Evolutionary conservation across 805 yeast genomes (phyloP).

Genomic region (Spathaspora girioi): DNA sequence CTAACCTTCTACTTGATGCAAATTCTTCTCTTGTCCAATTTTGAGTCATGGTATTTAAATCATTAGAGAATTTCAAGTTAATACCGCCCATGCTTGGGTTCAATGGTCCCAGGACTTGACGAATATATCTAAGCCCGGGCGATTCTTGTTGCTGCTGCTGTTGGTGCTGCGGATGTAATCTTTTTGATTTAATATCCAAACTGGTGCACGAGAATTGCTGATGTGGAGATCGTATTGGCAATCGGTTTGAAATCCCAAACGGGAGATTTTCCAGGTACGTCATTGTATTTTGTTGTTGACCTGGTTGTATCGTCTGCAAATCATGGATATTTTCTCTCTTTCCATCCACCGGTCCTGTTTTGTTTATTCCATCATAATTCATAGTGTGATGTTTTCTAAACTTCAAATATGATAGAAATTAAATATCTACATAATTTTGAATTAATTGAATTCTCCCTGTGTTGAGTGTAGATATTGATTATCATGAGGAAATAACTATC

Average conservation of each 20-base stretch:
- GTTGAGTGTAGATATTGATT: background rate
- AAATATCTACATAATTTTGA: too few relatives aligned
- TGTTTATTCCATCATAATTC: background rate
- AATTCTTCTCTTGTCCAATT: conserved; percentile 48
- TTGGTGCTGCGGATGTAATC: too few relatives aligned
- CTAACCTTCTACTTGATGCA: conserved; percentile 43
- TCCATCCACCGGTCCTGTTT: background rate
- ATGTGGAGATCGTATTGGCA: background rate
- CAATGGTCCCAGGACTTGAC: background rate
- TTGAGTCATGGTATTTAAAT: conserved; percentile 32
- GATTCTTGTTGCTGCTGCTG: background rate
- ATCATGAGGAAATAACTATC: background rate
- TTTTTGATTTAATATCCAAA: background rate
- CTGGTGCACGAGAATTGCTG: background rate
- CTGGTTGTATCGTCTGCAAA: background rate
- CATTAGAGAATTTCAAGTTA: conserved; percentile 24
- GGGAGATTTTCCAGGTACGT: background rate
- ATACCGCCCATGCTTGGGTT: conserved; percentile 9
- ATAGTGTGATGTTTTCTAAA: background rate
- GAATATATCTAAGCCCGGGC: background rate
- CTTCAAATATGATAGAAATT: background rate
- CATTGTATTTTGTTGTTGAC: background rate
- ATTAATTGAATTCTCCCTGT: background rate
- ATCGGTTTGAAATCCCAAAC: background rate
- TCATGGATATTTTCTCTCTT: background rate